These are phyloP conservation scores for Penicillium expansum DNA, from an alignment of 2,329 filamentous ascomycete genomes.

Conservation along the genomic window DNA sequence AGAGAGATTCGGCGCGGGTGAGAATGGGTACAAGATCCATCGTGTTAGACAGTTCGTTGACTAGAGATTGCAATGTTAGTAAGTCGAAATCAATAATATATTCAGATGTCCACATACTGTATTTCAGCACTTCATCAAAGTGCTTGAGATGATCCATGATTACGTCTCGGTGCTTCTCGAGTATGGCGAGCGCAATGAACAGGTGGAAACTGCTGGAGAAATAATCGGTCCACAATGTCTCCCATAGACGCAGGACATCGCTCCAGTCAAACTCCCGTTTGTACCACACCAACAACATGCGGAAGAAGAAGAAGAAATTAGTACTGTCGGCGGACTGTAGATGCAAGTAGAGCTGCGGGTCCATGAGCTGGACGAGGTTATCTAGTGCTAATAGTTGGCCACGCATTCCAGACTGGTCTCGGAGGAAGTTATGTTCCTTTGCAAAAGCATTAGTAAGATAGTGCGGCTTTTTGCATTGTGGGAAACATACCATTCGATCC, in stretches of 20 bases:
- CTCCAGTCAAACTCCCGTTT: slow-evolving; percentile 94
- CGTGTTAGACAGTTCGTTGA: slow-evolving; percentile 90
- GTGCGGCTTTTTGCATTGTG: too few species aligned
- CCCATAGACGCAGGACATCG: slow-evolving; percentile 86
- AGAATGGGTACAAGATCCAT: slow-evolving; percentile 88
- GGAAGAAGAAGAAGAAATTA: slow-evolving; percentile 99
- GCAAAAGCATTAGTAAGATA: not conserved
- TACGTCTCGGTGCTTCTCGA: slow-evolving; percentile 93
- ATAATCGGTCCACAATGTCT: slow-evolving; percentile 91
- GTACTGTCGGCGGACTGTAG: slow-evolving; percentile 88
- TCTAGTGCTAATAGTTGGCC: slow-evolving; percentile 86
- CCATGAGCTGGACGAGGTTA: slow-evolving; percentile 94
- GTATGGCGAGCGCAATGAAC: slow-evolving; percentile 87
- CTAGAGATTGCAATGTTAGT: slow-evolving; percentile 45
- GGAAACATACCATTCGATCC: slow-evolving; percentile 71
- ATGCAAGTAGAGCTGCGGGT: slow-evolving; percentile 89
- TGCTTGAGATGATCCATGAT: slow-evolving; percentile 93
- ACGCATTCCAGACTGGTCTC: slow-evolving; percentile 95
- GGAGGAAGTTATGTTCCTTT: slow-evolving; percentile 85
- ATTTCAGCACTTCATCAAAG: slow-evolving; percentile 97
- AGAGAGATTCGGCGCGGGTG: slow-evolving; percentile 82
- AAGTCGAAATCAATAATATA: not conserved
- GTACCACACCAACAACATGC: slow-evolving; percentile 98
- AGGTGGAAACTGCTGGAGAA: slow-evolving; percentile 86
- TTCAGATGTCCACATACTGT: slow-evolving; percentile 59